These are phyloP conservation scores for Fomitopsis palustris DNA, from an alignment of 1,284 basidiomycete species.

Conservation along the genomic window DNA sequence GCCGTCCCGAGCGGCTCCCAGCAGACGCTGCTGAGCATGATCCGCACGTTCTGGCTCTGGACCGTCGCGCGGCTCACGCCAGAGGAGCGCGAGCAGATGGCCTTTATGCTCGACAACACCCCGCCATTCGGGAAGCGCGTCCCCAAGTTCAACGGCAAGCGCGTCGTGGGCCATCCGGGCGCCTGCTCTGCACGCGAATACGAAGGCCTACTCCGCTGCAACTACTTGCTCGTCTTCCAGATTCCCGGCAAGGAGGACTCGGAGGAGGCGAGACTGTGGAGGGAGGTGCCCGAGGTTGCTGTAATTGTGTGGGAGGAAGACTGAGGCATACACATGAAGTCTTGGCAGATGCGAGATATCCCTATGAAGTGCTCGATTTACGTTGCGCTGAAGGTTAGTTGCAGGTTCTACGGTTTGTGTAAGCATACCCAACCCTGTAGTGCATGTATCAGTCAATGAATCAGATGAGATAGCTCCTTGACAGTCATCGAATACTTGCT, in stretches of 20 bases:
- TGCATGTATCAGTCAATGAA: background rate
- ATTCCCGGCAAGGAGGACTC: background rate
- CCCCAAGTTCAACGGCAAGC: background rate
- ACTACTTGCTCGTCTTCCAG: background rate
- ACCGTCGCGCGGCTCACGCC: background rate
- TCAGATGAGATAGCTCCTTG: too few relatives aligned
- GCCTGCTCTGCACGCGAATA: background rate
- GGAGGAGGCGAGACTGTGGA: background rate
- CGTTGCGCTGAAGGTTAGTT: background rate
- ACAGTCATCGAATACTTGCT: background rate
- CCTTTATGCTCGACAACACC: background rate
- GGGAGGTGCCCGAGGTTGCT: background rate
- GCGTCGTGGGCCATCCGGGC: background rate
- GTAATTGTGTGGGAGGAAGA: background rate
- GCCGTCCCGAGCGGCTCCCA: background rate
- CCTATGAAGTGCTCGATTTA: background rate
- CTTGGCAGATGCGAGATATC: background rate
- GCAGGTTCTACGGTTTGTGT: background rate
- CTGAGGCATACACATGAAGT: background rate
- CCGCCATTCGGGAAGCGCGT: background rate
- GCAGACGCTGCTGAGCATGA: constrained; percentile 2
- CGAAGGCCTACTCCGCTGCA: background rate
- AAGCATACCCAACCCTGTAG: background rate
- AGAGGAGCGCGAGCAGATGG: background rate
- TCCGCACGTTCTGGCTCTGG: constrained; percentile 1